phyloP scores from a whole-genome alignment of 805 yeast species.

The Saccharomyces jurei region DNA sequence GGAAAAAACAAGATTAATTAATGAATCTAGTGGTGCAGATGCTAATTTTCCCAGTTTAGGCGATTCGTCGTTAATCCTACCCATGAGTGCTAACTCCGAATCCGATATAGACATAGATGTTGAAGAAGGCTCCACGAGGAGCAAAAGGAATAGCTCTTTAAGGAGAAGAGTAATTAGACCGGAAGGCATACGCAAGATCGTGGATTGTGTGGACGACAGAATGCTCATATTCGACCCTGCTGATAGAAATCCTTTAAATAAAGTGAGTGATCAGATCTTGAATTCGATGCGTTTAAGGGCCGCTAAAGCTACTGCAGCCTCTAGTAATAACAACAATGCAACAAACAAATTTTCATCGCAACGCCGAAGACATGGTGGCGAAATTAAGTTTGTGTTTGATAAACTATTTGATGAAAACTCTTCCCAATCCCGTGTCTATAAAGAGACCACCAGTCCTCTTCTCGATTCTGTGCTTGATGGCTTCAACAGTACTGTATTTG shows the following conservation, averaged over 20 bases:
- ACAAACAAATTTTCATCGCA: slow-evolving; percentile 1
- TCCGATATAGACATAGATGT: slow-evolving; percentile 2
- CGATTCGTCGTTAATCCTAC: slow-evolving; percentile 14
- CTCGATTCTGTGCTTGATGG: slow-evolving; percentile 75
- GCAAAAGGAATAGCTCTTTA: neutral
- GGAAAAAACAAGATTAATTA: slow-evolving; percentile 45
- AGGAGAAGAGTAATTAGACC: slow-evolving; percentile 26
- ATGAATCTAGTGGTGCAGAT: slow-evolving; percentile 28
- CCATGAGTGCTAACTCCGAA: slow-evolving; percentile 2
- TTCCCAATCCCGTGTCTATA: slow-evolving; percentile 60
- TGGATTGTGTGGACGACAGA: slow-evolving; percentile 73
- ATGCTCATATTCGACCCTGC: slow-evolving; percentile 87
- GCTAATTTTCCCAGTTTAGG: slow-evolving; percentile 7
- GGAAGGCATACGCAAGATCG: slow-evolving; percentile 55
- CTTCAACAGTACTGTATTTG: slow-evolving; percentile 83
- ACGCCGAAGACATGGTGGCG: slow-evolving; percentile 27
- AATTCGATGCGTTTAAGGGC: slow-evolving; percentile 23
- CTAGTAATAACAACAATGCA: neutral
- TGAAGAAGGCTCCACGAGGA: slow-evolving; percentile 6
- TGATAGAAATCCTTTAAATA: slow-evolving; percentile 49
- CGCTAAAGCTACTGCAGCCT: neutral
- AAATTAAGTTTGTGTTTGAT: slow-evolving; percentile 78
- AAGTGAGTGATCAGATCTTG: slow-evolving; percentile 22
- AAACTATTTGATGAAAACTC: slow-evolving; percentile 59
- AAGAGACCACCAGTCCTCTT: slow-evolving; percentile 59